Evolutionary conservation across 495 filamentous ascomycete species (phyloP).

Genomic region (Glonium stellatum): DNA sequence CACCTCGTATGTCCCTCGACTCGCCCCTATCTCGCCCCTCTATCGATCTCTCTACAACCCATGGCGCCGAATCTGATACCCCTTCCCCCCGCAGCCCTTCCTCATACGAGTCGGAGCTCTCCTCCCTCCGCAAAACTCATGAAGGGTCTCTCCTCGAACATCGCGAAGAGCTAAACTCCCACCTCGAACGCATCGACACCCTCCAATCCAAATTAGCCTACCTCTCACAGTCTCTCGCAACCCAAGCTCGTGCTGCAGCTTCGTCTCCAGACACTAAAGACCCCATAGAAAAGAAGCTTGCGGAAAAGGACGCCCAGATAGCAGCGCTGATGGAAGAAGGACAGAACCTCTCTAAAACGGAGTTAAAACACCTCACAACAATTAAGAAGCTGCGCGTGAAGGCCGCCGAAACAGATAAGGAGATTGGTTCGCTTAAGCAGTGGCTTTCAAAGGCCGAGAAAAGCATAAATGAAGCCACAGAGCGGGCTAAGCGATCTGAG

Average conservation of each 20-base stretch:
- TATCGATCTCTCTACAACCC: constrained; percentile 36
- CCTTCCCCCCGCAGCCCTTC: constrained; percentile 14
- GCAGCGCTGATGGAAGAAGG: constrained; percentile 87
- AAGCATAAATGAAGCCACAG: constrained; percentile 51
- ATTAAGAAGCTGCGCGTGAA: constrained; percentile 75
- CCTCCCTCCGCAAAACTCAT: constrained; percentile 49
- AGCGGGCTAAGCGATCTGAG: constrained; percentile 56
- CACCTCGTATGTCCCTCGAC: constrained; percentile 27
- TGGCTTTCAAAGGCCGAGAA: constrained; percentile 61
- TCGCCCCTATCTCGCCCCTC: constrained; percentile 19
- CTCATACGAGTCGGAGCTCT: constrained; percentile 31
- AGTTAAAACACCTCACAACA: constrained; percentile 71
- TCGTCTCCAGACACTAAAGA: constrained; percentile 62
- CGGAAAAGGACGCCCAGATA: constrained; percentile 86
- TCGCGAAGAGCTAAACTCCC: constrained; percentile 72
- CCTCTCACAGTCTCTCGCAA: constrained; percentile 45
- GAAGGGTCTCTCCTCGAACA: constrained; percentile 55
- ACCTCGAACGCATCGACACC: constrained; percentile 87
- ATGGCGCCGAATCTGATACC: constrained; percentile 37
- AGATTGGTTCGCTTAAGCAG: constrained; percentile 51
- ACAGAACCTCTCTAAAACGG: constrained; percentile 75
- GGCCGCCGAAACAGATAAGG: constrained; percentile 56
- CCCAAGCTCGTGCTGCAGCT: constrained; percentile 59
- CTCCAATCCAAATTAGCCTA: constrained; percentile 85
- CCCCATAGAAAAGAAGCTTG: constrained; percentile 62